A percentile compares a stretch with the other conserved stretches of the same genome.
phyloP scores from a whole-genome alignment of 768 basidiomycete genomes.

The Suillus brevipes region DNA sequence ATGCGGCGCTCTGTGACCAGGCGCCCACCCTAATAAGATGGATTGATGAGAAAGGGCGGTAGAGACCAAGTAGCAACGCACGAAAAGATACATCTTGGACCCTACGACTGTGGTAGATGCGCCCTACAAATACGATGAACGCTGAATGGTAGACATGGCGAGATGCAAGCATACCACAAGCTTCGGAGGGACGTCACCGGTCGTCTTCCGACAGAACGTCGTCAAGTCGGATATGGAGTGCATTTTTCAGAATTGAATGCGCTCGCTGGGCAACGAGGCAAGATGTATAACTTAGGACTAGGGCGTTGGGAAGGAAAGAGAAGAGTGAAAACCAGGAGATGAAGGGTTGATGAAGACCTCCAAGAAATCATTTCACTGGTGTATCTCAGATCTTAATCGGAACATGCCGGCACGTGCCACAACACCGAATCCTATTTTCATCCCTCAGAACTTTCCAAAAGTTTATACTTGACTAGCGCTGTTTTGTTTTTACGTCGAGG shows the following conservation, averaged over 20 bases:
- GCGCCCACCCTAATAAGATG: conserved; percentile 68
- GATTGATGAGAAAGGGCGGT: background rate
- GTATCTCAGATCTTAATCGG: conserved; percentile 33
- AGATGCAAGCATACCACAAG: conserved; percentile 66
- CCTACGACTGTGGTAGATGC: conserved; percentile 90
- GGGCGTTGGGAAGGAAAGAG: conserved; percentile 16
- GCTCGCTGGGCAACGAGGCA: conserved; percentile 1
- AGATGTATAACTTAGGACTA: conserved; percentile 9
- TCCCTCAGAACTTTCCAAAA: background rate
- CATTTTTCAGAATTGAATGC: conserved; percentile 31
- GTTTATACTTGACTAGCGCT: conserved; percentile 1
- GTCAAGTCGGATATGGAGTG: conserved; percentile 91
- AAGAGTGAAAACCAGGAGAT: conserved; percentile 15
- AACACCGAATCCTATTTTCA: background rate
- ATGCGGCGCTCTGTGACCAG: conserved; percentile 84
- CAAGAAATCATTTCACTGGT: conserved; percentile 1
- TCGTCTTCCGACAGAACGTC: conserved; percentile 79
- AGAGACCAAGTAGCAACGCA: conserved; percentile 36
- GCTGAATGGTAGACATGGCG: background rate
- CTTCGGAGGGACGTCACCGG: conserved; percentile 84
- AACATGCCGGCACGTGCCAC: conserved; percentile 20
- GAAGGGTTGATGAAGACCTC: conserved; percentile 7
- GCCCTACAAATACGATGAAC: conserved; percentile 47
- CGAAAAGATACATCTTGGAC: conserved; percentile 88
- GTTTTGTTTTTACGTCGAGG: background rate